Percentiles rank a stretch among this genome's conserved stretches.
phyloP scores from a whole-genome alignment of 768 basidiomycete species.

The Boletellus ananiceps region DNA sequence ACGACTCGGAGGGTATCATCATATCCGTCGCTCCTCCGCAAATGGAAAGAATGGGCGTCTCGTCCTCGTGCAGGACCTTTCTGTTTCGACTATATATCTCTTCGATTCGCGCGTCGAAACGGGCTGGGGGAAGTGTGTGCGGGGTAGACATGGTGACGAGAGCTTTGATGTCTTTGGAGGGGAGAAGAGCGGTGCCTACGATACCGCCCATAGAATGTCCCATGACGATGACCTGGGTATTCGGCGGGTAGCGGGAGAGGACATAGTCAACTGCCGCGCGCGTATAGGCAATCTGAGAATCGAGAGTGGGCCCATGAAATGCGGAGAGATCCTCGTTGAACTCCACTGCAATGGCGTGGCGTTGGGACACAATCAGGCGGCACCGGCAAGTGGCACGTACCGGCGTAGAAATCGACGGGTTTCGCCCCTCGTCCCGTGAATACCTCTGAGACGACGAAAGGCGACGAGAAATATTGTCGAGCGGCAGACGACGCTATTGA shows the following conservation, averaged over 20 bases:
- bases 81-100: conserved; percentile 55
- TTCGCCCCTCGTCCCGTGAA: conserved; percentile 45
- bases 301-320: conserved; percentile 85
- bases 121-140: conserved; percentile 80
- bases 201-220: conserved; percentile 99
- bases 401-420: conserved; percentile 81
- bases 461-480: conserved; percentile 69
- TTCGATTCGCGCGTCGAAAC: conserved; percentile 80
- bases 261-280: conserved; percentile 70
- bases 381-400: conserved; percentile 37
- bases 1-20: conserved; percentile 89
- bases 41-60: conserved; percentile 74
- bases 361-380: not conserved
- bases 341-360: conserved; percentile 48
- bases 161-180: conserved; percentile 60
- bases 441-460: conserved; percentile 48
- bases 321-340: conserved; percentile 98
- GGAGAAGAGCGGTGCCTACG: conserved; percentile 77
- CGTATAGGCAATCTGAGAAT: conserved; percentile 76
- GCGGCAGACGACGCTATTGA: conserved; percentile 91
- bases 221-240: conserved; percentile 67
- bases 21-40: conserved; percentile 91
- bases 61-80: conserved; percentile 36
- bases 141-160: conserved; percentile 98
- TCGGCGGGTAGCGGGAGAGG: conserved; percentile 64